A percentile compares a stretch with the other conserved stretches of the same genome.
phyloP scores from a whole-genome alignment of 805 yeast species.

The Clavispora santaluciae region DNA sequence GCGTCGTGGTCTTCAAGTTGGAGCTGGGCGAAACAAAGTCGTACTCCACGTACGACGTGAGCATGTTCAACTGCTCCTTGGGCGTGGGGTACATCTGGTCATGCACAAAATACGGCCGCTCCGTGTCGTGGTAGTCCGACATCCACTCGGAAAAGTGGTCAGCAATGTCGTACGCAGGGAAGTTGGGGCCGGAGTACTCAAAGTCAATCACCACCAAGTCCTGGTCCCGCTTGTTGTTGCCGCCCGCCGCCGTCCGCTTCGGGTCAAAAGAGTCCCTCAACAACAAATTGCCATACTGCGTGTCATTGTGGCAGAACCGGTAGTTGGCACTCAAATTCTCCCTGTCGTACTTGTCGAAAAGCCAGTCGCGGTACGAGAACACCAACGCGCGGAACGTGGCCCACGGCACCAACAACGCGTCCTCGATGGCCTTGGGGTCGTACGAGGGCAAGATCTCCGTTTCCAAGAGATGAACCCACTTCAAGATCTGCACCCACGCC shows the following conservation, averaged over 20 bases:
- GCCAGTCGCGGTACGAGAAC: slow-evolving; percentile 55
- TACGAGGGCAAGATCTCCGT: slow-evolving; percentile 39
- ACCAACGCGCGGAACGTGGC: slow-evolving; percentile 45
- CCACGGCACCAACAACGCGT: slow-evolving; percentile 45
- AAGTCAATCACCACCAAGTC: slow-evolving; percentile 91
- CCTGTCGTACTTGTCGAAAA: slow-evolving; percentile 46
- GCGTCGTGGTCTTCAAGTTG: slow-evolving; percentile 19
- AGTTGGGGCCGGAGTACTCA: slow-evolving; percentile 89
- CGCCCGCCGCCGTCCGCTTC: slow-evolving; percentile 25
- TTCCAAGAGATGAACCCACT: slow-evolving; percentile 57
- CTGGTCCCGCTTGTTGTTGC: slow-evolving; percentile 30
- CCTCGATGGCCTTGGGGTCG: slow-evolving; percentile 23
- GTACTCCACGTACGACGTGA: slow-evolving; percentile 74
- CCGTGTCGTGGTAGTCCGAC: slow-evolving; percentile 78
- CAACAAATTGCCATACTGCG: slow-evolving; percentile 91
- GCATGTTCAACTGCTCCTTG: slow-evolving; percentile 63
- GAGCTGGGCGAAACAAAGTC: slow-evolving; percentile 37
- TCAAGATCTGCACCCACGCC: slow-evolving; percentile 62
- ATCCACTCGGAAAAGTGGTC: slow-evolving; percentile 97
- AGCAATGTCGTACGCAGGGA: slow-evolving; percentile 84
- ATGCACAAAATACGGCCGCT: slow-evolving; percentile 47
- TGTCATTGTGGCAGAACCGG: slow-evolving; percentile 91
- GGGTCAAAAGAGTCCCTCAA: slow-evolving; percentile 55
- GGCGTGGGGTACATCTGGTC: slow-evolving; percentile 58
- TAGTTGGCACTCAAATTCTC: slow-evolving; percentile 42